Base-by-base conservation (phyloP, 768 basidiomycete genomes). In the Auriscalpium orientale region DNA sequence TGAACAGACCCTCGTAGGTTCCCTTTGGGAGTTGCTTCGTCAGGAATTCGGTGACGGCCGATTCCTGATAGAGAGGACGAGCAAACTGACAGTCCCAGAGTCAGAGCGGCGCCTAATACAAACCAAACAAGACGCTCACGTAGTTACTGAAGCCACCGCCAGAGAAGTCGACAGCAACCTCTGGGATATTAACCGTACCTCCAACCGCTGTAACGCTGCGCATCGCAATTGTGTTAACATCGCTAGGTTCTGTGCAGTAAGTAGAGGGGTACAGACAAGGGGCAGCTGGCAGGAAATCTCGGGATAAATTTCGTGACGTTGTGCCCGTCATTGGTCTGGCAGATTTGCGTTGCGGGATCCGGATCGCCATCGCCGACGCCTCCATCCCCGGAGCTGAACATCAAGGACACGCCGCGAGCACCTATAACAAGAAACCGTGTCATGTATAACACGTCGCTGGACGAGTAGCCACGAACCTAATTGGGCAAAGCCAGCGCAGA, bases 81-180 rank as follows among this genome's bases (percentile, higher is more conserved):
- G 58, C 0, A 64, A 81, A 84, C 80, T 83, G 51, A 15, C 22
- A 28, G 22, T 45, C 35, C 22, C 9, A 22, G 13, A 51, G 35
- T 2, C n/a, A 2, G 9, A 12, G 9, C 5, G 13, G 15, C 28
- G n/a, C 7, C n/a, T 20, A 18, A 12, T 8, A 49, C 10, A 4
- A 13, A 9, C 20, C 28, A 13, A 18, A n/a, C 6, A 15, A 22
- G 9, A 12, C 13, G 73, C 77, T 60, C 12, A 86, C 85, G 51
- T 81, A 79, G 58, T 87, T 74, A 65, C 85, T 87, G 71, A 89
- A 90, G 3, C 87, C 87, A 37, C 87, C 87, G 1, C 85, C 84
- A 12, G 84, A 87, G 71, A 87, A 84, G 59, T 52, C 66, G 0
- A 76, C 79, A 0, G 80, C 82, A 13, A 73, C 73, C 66, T 90